Evolutionary conservation across 2,329 filamentous ascomycete genomes (phyloP).

Genomic region (Zymoseptoria ardabiliae): DNA sequence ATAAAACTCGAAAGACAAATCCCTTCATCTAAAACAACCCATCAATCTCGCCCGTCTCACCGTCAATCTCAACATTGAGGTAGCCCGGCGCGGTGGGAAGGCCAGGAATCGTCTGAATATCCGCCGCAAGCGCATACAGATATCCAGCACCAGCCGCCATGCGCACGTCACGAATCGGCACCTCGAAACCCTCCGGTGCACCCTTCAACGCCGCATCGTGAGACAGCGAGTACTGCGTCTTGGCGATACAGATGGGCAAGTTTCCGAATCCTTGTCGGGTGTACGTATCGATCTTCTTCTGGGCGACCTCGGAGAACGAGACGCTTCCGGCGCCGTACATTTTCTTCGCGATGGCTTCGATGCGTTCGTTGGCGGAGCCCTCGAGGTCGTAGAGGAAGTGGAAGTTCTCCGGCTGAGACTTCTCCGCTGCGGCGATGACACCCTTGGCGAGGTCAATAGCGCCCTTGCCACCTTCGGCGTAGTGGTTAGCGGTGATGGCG

Average conservation of each 20-base stretch:
- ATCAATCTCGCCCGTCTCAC: constrained; percentile 47
- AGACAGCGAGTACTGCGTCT: constrained; percentile 95
- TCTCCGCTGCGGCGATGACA: constrained; percentile 73
- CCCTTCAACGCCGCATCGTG: constrained; percentile 93
- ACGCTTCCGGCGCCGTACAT: constrained; percentile 92
- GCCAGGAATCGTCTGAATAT: constrained; percentile 97
- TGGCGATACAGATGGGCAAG: constrained; percentile 91
- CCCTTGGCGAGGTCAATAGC: constrained; percentile 82
- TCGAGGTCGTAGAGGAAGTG: constrained; percentile 78
- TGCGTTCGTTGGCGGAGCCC: constrained; percentile 75
- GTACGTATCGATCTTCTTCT: constrained; percentile 95
- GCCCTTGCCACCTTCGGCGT: constrained; percentile 88
- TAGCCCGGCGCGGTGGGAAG: constrained; percentile 93
- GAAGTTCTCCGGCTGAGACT: constrained; percentile 69
- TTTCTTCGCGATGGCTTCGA: constrained; percentile 79
- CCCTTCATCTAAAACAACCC: constrained; percentile 86
- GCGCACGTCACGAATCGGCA: constrained; percentile 88
- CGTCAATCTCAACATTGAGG: constrained; percentile 73
- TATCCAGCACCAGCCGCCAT: constrained; percentile 93
- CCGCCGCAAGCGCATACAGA: constrained; percentile 87
- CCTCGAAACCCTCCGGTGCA: constrained; percentile 85
- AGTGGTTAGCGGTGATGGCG: constrained; percentile 90
- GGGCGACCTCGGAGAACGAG: constrained; percentile 87
- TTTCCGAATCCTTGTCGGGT: constrained; percentile 86
- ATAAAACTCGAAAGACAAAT: constrained; percentile 3